Evolutionary conservation across 306 rosid species (phyloP).

Genomic region (Ziziphus jujuba): DNA sequence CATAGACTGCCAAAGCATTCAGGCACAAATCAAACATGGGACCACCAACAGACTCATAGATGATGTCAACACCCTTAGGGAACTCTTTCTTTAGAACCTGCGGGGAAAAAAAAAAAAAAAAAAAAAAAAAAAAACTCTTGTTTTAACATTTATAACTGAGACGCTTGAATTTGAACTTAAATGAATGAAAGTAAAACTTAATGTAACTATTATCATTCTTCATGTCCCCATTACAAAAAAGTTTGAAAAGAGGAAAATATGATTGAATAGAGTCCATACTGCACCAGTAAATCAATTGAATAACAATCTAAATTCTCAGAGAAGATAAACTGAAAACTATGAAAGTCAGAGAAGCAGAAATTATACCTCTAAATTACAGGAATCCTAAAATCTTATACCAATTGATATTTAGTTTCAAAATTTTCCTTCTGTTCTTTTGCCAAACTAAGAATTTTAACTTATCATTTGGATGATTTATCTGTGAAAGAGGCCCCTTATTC

Average conservation of each 20-base stretch:
- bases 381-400: not conserved
- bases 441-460: not conserved
- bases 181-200: not conserved
- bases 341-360: not conserved
- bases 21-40: slow-evolving; percentile 81
- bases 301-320: not conserved
- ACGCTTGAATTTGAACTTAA: not conserved
- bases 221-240: slow-evolving; percentile 4
- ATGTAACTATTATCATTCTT: slow-evolving; percentile 2
- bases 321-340: not conserved
- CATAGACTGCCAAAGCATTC: slow-evolving; percentile 80
- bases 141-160: not conserved
- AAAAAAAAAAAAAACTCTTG: not conserved
- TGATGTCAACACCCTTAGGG: slow-evolving; percentile 77
- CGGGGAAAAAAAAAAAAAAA: slow-evolving; percentile 15
- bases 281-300: not conserved
- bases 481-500: too few relatives aligned
- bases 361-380: not conserved
- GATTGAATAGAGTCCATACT: not conserved
- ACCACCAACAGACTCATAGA: slow-evolving; percentile 98
- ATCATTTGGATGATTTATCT: not conserved
- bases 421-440: too few relatives aligned
- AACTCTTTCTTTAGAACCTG: slow-evolving; percentile 79
- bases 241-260: not conserved
- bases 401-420: too few relatives aligned